These are phyloP conservation scores for Pulveroboletus sp. DNA, from an alignment of 768 basidiomycete species.

Conservation along the genomic window DNA sequence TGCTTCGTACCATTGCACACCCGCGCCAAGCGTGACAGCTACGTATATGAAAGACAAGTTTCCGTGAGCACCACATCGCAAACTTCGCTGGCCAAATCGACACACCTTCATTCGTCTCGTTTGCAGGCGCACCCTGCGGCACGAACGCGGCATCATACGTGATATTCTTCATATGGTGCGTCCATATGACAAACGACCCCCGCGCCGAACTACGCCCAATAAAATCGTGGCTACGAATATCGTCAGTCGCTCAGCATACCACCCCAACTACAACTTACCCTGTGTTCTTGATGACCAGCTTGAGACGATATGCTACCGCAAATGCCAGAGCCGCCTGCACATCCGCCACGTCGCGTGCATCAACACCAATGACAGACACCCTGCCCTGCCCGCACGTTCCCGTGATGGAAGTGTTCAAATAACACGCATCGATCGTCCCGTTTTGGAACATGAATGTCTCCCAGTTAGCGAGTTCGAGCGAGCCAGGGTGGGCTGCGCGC, in stretches of 20 bases:
- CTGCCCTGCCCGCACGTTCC: constrained; percentile 16
- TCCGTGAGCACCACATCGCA: constrained; percentile 17
- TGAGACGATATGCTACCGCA: constrained; percentile 12
- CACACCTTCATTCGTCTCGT: constrained; percentile 23
- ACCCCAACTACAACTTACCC: constrained; percentile 15
- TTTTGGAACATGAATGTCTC: constrained; percentile 38
- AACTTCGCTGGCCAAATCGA: too few species aligned
- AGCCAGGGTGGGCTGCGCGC: constrained; percentile 40
- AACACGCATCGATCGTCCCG: constrained; percentile 42
- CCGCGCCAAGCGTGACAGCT: constrained; percentile 41
- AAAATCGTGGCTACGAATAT: constrained; percentile 32
- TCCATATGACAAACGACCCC: constrained; percentile 40
- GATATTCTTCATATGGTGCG: constrained; percentile 40
- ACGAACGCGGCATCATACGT: constrained; percentile 28
- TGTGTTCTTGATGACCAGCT: constrained; percentile 20
- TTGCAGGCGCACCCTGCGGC: constrained; percentile 30
- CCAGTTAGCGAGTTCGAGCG: constrained; percentile 34
- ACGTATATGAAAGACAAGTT: constrained; percentile 11
- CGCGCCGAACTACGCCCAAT: constrained; percentile 39
- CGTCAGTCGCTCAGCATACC: not conserved
- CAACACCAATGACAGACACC: constrained; percentile 20
- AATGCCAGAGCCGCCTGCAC: constrained; percentile 22
- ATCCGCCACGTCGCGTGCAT: constrained; percentile 15
- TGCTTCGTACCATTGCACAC: constrained; percentile 43
- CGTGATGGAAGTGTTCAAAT: constrained; percentile 30